A percentile compares a stretch with the other conserved stretches of the same genome.
Evolutionary conservation across 192 early-diverging fungal genomes (phyloP).

Genomic region (Neocallimastix lanati): DNA sequence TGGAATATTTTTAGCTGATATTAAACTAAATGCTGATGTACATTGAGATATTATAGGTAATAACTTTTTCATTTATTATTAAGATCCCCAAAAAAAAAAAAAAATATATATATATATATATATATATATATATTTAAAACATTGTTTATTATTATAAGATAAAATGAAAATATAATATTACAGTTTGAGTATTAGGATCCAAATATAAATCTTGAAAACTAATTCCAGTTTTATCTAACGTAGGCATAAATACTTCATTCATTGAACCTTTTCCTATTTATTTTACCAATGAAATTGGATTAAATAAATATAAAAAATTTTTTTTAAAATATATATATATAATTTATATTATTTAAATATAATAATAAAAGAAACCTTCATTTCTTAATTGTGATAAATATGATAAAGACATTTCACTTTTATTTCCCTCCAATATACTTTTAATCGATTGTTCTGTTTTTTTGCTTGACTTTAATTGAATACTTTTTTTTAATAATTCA

Average conservation of each 20-base stretch:
- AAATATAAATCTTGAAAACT: slow-evolving; percentile 12
- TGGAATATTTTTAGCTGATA: slow-evolving; percentile 14
- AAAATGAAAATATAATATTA: slow-evolving; percentile 2
- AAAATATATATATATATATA: not conserved
- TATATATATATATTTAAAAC: too few relatives aligned
- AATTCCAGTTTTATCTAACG: slow-evolving; percentile 2
- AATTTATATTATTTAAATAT: slow-evolving; percentile 2
- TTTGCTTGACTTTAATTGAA: not conserved
- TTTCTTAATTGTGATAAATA: not conserved
- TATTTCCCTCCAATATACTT: not conserved
- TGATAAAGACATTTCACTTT: not conserved
- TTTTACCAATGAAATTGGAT: too few relatives aligned
- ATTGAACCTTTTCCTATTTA: not conserved
- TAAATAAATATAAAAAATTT: too few relatives aligned
- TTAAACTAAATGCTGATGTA: slow-evolving; percentile 20
- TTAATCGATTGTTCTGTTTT: not conserved
- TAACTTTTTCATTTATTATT: slow-evolving; percentile 6
- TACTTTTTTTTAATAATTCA: not conserved
- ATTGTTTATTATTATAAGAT: too few relatives aligned
- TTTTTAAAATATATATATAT: slow-evolving; percentile 2
- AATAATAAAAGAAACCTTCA: slow-evolving; percentile 8
- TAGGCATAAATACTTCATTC: not conserved
- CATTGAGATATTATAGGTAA: slow-evolving; percentile 8
- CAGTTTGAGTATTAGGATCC: slow-evolving; percentile 8
- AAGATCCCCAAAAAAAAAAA: too few relatives aligned